Evolutionary conservation across 2,329 filamentous ascomycete genomes (phyloP).

Genomic region (Curvularia hawaiiensis): DNA sequence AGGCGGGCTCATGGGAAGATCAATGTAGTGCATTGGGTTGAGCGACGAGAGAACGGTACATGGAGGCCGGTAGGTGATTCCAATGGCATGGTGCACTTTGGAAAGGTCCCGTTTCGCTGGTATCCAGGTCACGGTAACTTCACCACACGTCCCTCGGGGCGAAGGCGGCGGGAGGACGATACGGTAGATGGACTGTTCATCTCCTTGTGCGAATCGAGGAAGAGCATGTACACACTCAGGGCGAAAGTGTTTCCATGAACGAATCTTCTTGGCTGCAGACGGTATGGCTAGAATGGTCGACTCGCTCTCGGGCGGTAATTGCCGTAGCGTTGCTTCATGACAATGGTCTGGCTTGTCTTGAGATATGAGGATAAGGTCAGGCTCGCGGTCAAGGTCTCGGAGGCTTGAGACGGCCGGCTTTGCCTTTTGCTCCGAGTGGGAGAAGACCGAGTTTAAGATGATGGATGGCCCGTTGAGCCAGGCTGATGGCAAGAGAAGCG

Average conservation of each 20-base stretch:
- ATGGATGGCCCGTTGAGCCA: constrained; percentile 68
- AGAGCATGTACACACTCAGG: constrained; percentile 52
- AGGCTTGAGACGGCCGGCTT: constrained; percentile 64
- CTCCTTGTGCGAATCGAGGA: constrained; percentile 49
- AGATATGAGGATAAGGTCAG: constrained; percentile 64
- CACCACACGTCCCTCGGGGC: constrained; percentile 61
- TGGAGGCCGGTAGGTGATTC: constrained; percentile 72
- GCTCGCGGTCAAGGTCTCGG: constrained; percentile 56
- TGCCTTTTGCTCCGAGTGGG: constrained; percentile 61
- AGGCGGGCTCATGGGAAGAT: constrained; percentile 47
- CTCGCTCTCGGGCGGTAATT: constrained; percentile 61
- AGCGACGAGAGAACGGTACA: constrained; percentile 44
- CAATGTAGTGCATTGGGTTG: constrained; percentile 42
- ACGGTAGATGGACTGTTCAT: constrained; percentile 49
- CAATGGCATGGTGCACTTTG: constrained; percentile 69
- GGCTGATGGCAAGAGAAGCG: constrained; percentile 36
- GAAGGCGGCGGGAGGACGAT: constrained; percentile 62
- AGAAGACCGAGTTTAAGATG: constrained; percentile 66
- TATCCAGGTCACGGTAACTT: constrained; percentile 74
- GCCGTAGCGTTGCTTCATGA: constrained; percentile 69
- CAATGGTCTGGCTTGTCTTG: constrained; percentile 73
- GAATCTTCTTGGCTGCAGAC: constrained; percentile 67
- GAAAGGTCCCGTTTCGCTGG: constrained; percentile 65
- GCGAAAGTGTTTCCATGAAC: constrained; percentile 71
- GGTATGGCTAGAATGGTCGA: constrained; percentile 71